Evolutionary conservation across 331 rosid species (phyloP).

Genomic region (Telfairia occidentalis): DNA sequence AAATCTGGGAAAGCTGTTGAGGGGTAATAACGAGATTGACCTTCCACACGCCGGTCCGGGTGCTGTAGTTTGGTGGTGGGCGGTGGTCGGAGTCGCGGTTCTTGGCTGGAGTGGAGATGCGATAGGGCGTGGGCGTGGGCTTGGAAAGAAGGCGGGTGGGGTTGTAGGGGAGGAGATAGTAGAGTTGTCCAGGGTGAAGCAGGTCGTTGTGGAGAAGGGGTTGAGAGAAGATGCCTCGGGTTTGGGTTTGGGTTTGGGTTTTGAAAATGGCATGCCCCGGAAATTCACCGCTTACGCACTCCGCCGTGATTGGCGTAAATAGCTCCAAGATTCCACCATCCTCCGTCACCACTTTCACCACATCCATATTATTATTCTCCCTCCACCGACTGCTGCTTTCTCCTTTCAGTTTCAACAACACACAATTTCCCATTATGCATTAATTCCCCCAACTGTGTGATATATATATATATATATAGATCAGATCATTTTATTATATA

Average conservation of each 20-base stretch:
- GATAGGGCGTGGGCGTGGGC: constrained; percentile 38
- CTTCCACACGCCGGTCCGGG: constrained; percentile 78
- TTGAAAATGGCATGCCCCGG: constrained; percentile 72
- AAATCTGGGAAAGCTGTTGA: constrained; percentile 59
- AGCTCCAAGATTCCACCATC: constrained; percentile 80
- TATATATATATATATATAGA: no score
- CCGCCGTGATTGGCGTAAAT: constrained; percentile 50
- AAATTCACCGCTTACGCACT: constrained; percentile 49
- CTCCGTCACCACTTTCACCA: constrained; percentile 54
- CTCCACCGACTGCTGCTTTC: no score
- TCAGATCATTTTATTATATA: no score
- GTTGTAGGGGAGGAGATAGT: constrained; percentile 75
- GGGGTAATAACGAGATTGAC: constrained; percentile 80
- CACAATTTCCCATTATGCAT: neutral
- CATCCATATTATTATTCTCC: no score
- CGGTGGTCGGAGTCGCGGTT: no score
- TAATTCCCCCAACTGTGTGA: no score
- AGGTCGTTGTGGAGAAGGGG: constrained; percentile 54
- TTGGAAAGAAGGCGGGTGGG: no score
- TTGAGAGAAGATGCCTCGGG: constrained; percentile 22
- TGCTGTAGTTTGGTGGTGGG: no score
- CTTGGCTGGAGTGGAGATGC: no score
- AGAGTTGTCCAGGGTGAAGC: constrained; percentile 45
- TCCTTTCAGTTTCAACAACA: no score
- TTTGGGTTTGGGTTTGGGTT: no score